Evolutionary conservation across 352 stramenopile species (phyloP).

Genomic region (Phytopythium boreale): DNA sequence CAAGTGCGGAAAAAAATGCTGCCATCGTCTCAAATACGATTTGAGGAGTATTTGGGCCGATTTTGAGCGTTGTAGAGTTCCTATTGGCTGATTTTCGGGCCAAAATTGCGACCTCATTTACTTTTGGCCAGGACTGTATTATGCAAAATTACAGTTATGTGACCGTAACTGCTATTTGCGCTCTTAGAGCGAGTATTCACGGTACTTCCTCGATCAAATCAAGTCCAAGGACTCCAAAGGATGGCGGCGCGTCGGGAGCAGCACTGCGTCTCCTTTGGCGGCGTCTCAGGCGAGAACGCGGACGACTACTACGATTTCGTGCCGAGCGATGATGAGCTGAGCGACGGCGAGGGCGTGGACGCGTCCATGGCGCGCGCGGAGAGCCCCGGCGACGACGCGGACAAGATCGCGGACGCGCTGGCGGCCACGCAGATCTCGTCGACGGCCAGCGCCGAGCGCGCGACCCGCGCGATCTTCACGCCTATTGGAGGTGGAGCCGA

Average conservation of each 20-base stretch:
- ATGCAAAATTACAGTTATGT: no score
- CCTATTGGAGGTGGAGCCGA: constrained; percentile 14
- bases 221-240: no score
- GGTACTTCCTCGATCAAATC: no score
- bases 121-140: no score
- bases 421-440: constrained; percentile 8
- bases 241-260: background rate
- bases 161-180: no score
- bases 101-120: no score
- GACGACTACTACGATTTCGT: constrained; percentile 67
- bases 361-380: background rate
- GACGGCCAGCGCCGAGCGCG: constrained; percentile 12
- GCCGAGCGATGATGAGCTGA: constrained; percentile 56
- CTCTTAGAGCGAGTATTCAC: no score
- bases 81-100: no score
- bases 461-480: constrained; percentile 20
- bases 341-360: constrained; percentile 22
- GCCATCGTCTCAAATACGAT: no score
- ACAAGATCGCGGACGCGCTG: constrained; percentile 25
- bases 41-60: no score
- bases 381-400: constrained; percentile 21
- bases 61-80: no score
- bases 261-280: background rate
- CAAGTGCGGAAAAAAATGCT: no score
- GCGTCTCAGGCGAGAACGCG: background rate